Percentiles rank a stretch among this genome's conserved stretches.
Conservation (phyloP, 805 yeast species). For the Pichia phayaonensis region DNA sequence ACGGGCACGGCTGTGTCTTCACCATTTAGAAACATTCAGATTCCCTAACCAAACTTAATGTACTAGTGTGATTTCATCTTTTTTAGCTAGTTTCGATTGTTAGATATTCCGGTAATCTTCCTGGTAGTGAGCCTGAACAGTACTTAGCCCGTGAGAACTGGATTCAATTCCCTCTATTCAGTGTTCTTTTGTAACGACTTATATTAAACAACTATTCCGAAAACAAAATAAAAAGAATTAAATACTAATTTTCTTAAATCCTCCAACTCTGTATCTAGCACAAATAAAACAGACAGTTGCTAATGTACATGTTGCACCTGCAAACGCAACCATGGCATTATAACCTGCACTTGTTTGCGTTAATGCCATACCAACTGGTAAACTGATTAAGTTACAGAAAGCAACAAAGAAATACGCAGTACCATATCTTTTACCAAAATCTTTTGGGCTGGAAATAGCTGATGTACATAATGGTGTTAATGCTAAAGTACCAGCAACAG, state of each 20-base stretch:
- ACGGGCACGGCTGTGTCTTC: too few species aligned
- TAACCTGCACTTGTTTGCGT: constrained; percentile 26
- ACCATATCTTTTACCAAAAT: constrained; percentile 67
- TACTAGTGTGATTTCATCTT: too few species aligned
- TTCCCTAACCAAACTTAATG: too few species aligned
- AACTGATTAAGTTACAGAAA: constrained; percentile 37
- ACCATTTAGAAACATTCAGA: too few species aligned
- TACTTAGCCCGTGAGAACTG: too few species aligned
- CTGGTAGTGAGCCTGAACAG: too few species aligned
- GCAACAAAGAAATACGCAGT: constrained; percentile 48
- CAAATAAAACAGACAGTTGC: constrained; percentile 17
- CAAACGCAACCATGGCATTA: constrained; percentile 26
- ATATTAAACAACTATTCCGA: too few species aligned
- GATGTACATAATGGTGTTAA: constrained; percentile 66
- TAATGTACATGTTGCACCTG: constrained; percentile 24
- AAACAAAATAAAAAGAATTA: neutral
- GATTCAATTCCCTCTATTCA: too few species aligned
- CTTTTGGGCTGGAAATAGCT: constrained; percentile 51
- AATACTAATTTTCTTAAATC: constrained; percentile 9
- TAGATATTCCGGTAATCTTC: too few species aligned
- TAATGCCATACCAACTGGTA: constrained; percentile 37
- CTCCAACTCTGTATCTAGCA: constrained; percentile 21
- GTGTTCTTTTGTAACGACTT: too few species aligned
- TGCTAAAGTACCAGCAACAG: constrained; percentile 54
- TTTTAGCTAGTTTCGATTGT: too few species aligned